Base-by-base conservation (phyloP, 768 basidiomycete genomes). In the Leccinellum rugosiceps region DNA sequence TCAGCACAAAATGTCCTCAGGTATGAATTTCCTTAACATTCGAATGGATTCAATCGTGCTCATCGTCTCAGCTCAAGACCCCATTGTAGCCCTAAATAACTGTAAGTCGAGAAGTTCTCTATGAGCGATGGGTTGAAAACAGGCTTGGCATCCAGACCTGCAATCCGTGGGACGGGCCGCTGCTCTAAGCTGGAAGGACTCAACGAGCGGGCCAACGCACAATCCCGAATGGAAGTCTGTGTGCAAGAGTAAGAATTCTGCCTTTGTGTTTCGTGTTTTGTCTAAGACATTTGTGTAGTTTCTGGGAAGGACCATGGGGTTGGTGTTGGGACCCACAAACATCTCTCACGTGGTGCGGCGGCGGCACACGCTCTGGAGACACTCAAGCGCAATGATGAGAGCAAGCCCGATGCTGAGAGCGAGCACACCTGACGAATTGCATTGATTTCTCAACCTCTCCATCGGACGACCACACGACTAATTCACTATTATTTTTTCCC, bases 181-280 rank as follows among this genome's bases (percentile, higher is more conserved):
- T 17, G 64, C 79, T 28, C 75, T 88, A 28, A 83, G 78, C 62
- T 89, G 85, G 84, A 65, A 75, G 21, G 83, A 86, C 47, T 74
- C 72, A 0, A 66, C 63, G 6, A 68, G 68, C 10, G 85, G 84
- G 0, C 74, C 75, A 0, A 70, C 69, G 13, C 76, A 84, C 53
- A 71, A 68, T 3, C 80, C 78, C 6, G 64, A 68, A 38, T 88
- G 86, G 86, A 85, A 76, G 2, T 78, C 74, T 3, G 61, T 78
- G 6, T 88, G 86, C 69, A 86, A 83, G 77, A 79, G 87, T 85
- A 49, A 58, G 63, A 56, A 60, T 63, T 66, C 50, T 32, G 25
- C 7, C 41, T 49, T 47, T 38, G n/a, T 53, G 61, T 49, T 60
- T 13, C 55, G 19, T 28, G 19, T 11, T 52, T 53, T 49, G 13